Evolutionary conservation across 306 rosid species (phyloP).

Genomic region (Pyrus bretschneideri): DNA sequence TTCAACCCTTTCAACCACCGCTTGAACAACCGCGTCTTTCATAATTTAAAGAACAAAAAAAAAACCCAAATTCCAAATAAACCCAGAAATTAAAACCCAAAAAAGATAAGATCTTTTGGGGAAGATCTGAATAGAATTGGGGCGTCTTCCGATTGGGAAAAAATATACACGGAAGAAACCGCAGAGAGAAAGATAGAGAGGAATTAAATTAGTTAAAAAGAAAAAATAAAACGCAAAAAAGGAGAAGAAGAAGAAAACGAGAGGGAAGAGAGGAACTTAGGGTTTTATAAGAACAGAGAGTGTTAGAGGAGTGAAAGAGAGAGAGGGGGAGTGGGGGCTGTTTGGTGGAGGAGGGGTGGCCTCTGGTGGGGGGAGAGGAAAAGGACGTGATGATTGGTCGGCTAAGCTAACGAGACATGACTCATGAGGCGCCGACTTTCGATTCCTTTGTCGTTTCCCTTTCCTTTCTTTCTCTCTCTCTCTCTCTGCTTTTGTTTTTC

Average conservation of each 20-base stretch:
- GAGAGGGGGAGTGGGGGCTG: too few species aligned
- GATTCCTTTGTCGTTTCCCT: conserved; percentile 25
- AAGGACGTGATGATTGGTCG: conserved; percentile 66
- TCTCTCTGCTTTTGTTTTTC: neutral
- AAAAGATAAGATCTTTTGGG: neutral
- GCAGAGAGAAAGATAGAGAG: neutral
- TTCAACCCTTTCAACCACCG: conserved; percentile 44
- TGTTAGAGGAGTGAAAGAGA: neutral
- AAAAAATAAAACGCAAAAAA: neutral
- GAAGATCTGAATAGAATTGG: neutral
- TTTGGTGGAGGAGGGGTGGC: neutral
- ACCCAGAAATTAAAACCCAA: neutral
- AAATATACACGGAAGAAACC: conserved; percentile 59
- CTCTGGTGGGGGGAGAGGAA: conserved; percentile 18
- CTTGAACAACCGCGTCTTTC: conserved; percentile 44
- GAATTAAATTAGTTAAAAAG: neutral
- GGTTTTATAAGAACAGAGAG: conserved; percentile 11
- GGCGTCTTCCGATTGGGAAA: conserved; percentile 36
- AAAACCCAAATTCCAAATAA: neutral
- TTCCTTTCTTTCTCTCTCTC: too few species aligned
- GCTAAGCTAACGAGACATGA: conserved; percentile 36
- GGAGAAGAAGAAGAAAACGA: neutral
- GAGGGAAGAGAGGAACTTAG: neutral
- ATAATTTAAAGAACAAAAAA: conserved; percentile 9
- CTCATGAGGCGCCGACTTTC: conserved; percentile 58